These are phyloP conservation scores for Ampelomyces quisqualis DNA, from an alignment of 2,329 filamentous ascomycete genomes.

Conservation along the genomic window DNA sequence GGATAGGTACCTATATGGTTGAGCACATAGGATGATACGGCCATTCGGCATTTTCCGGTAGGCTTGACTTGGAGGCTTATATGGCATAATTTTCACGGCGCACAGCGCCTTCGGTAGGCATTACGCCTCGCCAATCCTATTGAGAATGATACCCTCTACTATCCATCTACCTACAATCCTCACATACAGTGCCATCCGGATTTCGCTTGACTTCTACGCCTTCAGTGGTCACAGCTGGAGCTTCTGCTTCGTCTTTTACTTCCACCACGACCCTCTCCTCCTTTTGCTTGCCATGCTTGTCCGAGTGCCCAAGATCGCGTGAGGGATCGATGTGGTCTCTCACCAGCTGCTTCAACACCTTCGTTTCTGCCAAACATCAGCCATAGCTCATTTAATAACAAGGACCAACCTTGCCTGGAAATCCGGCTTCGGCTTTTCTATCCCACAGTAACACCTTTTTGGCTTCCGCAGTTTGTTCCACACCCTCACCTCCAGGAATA, in stretches of 20 bases:
- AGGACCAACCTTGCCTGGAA: constrained; percentile 62
- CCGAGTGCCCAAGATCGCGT: constrained; percentile 73
- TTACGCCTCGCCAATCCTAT: neutral
- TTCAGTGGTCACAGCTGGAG: neutral
- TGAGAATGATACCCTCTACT: neutral
- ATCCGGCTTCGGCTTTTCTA: constrained; percentile 80
- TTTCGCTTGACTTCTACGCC: constrained; percentile 29
- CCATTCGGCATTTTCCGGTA: neutral
- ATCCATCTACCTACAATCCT: constrained; percentile 35
- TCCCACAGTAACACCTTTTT: constrained; percentile 74
- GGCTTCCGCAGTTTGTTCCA: constrained; percentile 24
- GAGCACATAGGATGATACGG: too few relatives aligned
- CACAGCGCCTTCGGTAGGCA: neutral
- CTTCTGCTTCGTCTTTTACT: neutral
- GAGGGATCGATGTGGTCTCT: constrained; percentile 79
- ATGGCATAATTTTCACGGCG: too few relatives aligned
- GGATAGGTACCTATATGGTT: too few relatives aligned
- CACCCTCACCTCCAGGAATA: constrained; percentile 8
- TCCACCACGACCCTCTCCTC: constrained; percentile 5
- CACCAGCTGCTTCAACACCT: constrained; percentile 82
- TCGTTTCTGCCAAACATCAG: constrained; percentile 62
- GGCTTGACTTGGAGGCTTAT: too few relatives aligned
- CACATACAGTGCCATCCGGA: constrained; percentile 40
- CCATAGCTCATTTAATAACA: neutral
- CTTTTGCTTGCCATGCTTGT: constrained; percentile 45